Evolutionary conservation across 306 rosid genomes (phyloP), one percentile per base, ranked within the genome.

Genomic region (Lagenaria siceraria): DNA sequence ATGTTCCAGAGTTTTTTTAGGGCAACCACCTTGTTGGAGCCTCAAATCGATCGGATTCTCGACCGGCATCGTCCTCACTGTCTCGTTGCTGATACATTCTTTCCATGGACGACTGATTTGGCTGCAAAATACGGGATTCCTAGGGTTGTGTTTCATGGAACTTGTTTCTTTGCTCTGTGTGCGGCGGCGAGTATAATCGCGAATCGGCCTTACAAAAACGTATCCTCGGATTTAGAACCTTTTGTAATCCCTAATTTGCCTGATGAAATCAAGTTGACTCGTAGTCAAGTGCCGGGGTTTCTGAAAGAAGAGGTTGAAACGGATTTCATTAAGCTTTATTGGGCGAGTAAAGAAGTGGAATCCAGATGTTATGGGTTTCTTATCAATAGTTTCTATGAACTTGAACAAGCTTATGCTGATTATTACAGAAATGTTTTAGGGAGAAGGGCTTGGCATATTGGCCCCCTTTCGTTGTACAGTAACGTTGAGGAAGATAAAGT

Each of bases 311-410:
- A 53, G 38, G 3, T 27, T 7, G 84, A 74, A 21, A 80, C 76
- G 24, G 78, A 65, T 0, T 25, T 79, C 1, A 4, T 7, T 7
- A 77, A 22, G 25, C 0, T 84, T 21, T 31, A 66, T 17, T 42
- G 75, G 5, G 78, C 33, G 19, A 3, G 38, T 15, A 54, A 17
- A 55, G 81, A 85, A 74, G 80, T 84, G 3, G 83, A 83, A 17
- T 2, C 0, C 18, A 78, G 31, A 27, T 83, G 92, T 54, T 87
- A 82, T 77, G 92, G 93, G 3, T 80, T 85, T 74, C 59, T 89
- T 48, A 78, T 82, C 11, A 86, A 91, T 59, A 91, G 86, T 76
- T 86, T 89, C 43, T 83, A 86, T 10, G 96, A 87, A 55, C 93
- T 88, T 0, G 96, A 89, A 69, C 61, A 38, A 2, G 84, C 43